Percentiles rank a stretch among this genome's conserved stretches.
Evolutionary conservation across 2,329 filamentous ascomycete species (phyloP).

Genomic region (Escovopsis weberi): DNA sequence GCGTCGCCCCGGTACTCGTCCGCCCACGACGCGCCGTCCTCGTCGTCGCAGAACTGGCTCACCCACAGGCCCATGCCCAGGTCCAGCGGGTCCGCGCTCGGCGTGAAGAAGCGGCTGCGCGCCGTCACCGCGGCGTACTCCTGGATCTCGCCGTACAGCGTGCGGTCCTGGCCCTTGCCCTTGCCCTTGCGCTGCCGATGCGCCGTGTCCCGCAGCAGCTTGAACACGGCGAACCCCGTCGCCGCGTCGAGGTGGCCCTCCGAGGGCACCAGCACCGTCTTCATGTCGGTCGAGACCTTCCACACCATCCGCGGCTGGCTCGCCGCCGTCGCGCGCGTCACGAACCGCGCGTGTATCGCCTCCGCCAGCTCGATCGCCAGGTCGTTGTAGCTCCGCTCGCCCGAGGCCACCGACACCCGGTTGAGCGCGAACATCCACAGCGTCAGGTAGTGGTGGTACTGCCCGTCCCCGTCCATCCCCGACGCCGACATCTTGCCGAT

Average conservation of each 20-base stretch:
- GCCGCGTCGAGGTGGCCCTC: conserved; percentile 43
- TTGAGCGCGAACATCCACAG: conserved; percentile 50
- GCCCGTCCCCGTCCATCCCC: conserved; percentile 40
- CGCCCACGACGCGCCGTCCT: conserved; percentile 35
- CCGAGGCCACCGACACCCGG: conserved; percentile 32
- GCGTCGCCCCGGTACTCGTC: conserved; percentile 17
- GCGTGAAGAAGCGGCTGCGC: conserved; percentile 22
- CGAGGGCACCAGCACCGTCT: conserved; percentile 28
- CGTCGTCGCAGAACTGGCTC: conserved; percentile 32
- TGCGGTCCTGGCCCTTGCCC: neutral
- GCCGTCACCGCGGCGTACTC: conserved; percentile 36
- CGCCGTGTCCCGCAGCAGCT: conserved; percentile 30
- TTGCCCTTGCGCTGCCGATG: conserved; percentile 7
- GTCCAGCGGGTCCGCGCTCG: conserved; percentile 37
- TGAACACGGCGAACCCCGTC: conserved; percentile 36
- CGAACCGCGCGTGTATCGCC: conserved; percentile 38
- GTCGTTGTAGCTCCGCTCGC: conserved; percentile 31
- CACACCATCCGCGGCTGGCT: conserved; percentile 30
- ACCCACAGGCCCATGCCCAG: conserved; percentile 46
- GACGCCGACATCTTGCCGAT: conserved; percentile 38
- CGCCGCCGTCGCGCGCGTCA: conserved; percentile 13
- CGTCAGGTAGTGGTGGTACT: conserved; percentile 48
- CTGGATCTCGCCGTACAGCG: conserved; percentile 32
- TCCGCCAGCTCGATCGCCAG: conserved; percentile 36
- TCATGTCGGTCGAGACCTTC: conserved; percentile 39